phyloP scores from a whole-genome alignment of 176 grass and related monocot genomes.

The Stipa capillata region DNA sequence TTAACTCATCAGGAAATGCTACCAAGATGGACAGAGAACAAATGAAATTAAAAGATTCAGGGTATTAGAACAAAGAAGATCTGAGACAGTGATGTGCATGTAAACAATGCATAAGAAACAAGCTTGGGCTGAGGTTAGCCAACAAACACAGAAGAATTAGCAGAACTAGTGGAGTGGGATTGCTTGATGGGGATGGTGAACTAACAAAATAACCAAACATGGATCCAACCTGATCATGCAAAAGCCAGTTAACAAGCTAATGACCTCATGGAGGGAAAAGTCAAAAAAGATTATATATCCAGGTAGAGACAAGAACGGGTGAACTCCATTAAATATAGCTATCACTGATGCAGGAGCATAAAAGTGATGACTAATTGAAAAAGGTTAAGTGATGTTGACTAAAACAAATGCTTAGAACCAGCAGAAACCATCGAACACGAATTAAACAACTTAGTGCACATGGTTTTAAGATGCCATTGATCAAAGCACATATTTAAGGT shows the following conservation, averaged over 20 bases:
- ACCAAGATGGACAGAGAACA: neutral
- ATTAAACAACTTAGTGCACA: neutral
- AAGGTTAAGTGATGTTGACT: neutral
- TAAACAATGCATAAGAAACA: neutral
- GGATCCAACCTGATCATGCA: neutral
- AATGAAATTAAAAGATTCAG: neutral
- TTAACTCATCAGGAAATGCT: neutral
- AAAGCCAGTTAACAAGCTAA: conserved; percentile 12
- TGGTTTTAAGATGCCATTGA: neutral
- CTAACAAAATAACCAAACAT: neutral
- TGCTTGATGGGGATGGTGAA: conserved; percentile 19
- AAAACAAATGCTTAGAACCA: neutral
- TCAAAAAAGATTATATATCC: neutral
- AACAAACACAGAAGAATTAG: neutral
- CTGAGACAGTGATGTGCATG: neutral
- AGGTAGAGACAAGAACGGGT: neutral
- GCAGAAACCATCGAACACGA: neutral
- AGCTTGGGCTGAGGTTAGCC: neutral
- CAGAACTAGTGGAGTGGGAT: neutral
- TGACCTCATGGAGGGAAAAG: conserved; percentile 13
- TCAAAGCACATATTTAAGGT: neutral
- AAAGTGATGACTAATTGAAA: no score
- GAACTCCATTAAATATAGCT: neutral
- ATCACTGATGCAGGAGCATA: neutral
- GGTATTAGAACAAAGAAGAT: neutral